phyloP scores from a whole-genome alignment of 2,329 filamentous ascomycete species.

The Geosmithia flava region DNA sequence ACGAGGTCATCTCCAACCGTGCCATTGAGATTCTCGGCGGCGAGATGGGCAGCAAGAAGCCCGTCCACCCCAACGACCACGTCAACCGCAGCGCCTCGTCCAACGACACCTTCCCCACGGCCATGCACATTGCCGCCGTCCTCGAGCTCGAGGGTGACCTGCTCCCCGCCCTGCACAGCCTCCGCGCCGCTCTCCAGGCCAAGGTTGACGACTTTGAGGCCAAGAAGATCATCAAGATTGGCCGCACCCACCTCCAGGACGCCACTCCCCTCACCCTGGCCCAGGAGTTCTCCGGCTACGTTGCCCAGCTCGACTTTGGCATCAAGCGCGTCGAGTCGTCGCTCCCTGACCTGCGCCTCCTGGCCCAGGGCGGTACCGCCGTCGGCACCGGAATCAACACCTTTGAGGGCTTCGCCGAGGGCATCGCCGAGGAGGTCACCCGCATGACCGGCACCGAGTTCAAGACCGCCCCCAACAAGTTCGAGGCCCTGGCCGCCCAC shows the following conservation, averaged over 20 bases:
- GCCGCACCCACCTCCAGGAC: constrained; percentile 93
- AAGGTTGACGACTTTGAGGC: constrained; percentile 81
- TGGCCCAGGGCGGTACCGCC: constrained; percentile 92
- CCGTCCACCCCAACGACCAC: constrained; percentile 98
- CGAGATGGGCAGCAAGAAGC: constrained; percentile 91
- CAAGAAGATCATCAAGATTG: constrained; percentile 95
- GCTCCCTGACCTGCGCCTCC: constrained; percentile 71
- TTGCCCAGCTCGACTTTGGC: constrained; percentile 84
- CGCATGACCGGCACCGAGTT: constrained; percentile 91
- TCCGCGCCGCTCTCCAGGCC: constrained; percentile 72
- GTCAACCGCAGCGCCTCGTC: constrained; percentile 99
- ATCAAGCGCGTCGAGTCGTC: constrained; percentile 75
- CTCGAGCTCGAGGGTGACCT: constrained; percentile 82
- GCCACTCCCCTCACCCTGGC: constrained; percentile 90
- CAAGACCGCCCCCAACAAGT: constrained; percentile 97
- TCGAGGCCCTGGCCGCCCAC: constrained; percentile 90
- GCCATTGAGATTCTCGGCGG: constrained; percentile 96
- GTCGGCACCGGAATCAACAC: constrained; percentile 98
- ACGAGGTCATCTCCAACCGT: constrained; percentile 98
- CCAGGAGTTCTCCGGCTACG: constrained; percentile 97
- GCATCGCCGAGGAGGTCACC: constrained; percentile 78
- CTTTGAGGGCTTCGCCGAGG: constrained; percentile 89
- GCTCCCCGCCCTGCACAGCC: constrained; percentile 67
- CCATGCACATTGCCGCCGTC: constrained; percentile 98
- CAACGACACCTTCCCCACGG: constrained; percentile 98